Base-by-base conservation (phyloP, 495 filamentous ascomycete species). In the Pseudomonodictys pantanalensis region DNA sequence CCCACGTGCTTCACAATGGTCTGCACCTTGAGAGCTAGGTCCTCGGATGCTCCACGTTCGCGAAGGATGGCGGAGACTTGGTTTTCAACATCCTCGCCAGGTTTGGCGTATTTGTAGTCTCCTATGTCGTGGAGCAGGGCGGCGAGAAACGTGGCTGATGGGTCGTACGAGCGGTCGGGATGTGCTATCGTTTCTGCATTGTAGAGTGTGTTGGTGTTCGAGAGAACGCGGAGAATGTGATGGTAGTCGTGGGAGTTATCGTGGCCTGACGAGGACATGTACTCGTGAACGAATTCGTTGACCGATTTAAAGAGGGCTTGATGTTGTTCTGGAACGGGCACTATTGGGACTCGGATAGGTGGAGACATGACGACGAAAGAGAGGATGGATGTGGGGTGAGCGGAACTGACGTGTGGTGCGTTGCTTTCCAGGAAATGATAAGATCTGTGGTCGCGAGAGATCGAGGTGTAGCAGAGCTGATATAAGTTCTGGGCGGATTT, bases 61-160 rank as follows among this genome's bases (percentile, higher is more conserved):
- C 81, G 54, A 0, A 96, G 79, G 10, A 87, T 71, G 12, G 79
- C 63, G 15, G 76, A 63, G 50, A 89, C 81, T 43, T 85, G 68
- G 20, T 78, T 83, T 10, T 77, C 73, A 26, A 77, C 69, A 32
- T 66, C 58, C 62, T 82, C 71, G 48, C 70, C 73, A 11, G 77
- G 38, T 39, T 59, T 52, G 11, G 84, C 68, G 73, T 96, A 96
- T 71, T 96, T 97, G 68, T 81, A 79, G 68, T 97, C 92, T 48
- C 86, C 88, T 9, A 96, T 84, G 68, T 97, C 91, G 71, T 97
- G 92, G 0, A 96, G 80, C 0, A 95, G 79, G 23, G 90, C 89
- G 0, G 84, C 78, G 2, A 96, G 84, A 23, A 84, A 79, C 61
- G 95, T 77, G 25, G 86, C 72, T 11, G 78, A 72, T 23, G 73